Base-by-base conservation (phyloP, 2,329 filamentous ascomycete species). In the Beauveria caledonica region DNA sequence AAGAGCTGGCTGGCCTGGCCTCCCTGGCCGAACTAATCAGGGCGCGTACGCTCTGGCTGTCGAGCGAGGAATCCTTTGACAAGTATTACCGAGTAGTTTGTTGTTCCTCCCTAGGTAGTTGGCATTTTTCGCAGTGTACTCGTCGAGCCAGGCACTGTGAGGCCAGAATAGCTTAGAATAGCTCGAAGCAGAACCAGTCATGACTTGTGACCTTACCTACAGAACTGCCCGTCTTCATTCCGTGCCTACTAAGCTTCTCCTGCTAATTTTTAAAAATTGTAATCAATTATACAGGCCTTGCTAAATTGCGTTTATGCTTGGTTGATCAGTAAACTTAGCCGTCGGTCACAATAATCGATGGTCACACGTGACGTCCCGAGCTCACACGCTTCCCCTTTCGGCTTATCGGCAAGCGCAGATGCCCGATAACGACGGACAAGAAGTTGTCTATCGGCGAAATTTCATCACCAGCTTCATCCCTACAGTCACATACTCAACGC, bases 381-480 rank as follows among this genome's bases (percentile, higher is more conserved):
- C 54, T 56, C 5, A 15, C 29, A n/a, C 17, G 2, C 46, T 58
- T 42, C 57, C 57, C 48, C 46, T 59, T 59, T 52, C 21, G 49
- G 57, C 57, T 60, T 60, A 60, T 60, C 58, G 58, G 49, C 50
- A 60, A 60, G 58, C 49, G 27, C 46, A 51, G 45, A 36, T 21
- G 39, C 29, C 50, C 11, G 48, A 46, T 52, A 52, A 36, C 39
- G 40, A 59, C 2, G 17, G 36, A 10, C 17, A 7, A 25, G 17
- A 21, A 6, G 7, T 36, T 36, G 45, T 44, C 42, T 49, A 21
- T 46, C 58, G 1, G 11, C 58, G 58, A 60, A 60, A 54, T 60
- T 48, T 60, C 58, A 60, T 54, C 58, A 40, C 50, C 58, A 54
- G 40, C 57, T 48, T 58, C 56, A 58, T 52, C 49, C 39, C 36